Base-by-base conservation (phyloP, 2,329 filamentous ascomycete species). In the Hirsutella thompsonii region DNA sequence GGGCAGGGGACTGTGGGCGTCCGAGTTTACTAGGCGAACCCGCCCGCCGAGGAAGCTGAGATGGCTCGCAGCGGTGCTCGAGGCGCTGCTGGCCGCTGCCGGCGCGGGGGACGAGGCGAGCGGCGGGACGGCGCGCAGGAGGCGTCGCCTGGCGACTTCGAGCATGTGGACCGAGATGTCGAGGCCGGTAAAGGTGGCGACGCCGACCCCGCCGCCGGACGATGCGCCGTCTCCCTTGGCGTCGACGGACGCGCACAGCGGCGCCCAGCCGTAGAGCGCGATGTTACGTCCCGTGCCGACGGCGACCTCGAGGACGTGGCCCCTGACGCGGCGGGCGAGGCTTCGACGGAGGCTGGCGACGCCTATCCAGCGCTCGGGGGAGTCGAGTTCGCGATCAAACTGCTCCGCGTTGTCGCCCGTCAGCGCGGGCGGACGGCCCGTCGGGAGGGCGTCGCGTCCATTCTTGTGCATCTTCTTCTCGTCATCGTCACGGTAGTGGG, bases 221-320 rank as follows among this genome's bases (percentile, higher is more conserved):
- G 30, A 42, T 18, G 44, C 39, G 4, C 39, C 40, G 16, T 42
- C 44, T 8, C 42, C 43, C 10, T 44, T 46, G 18, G 47, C 49
- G 8, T 46, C 47, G 3, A n/a, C n/a, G n/a, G n/a, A n/a, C n/a
- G 50, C 49, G 20, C 53, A 55, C 10, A 70, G 52, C 13, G 58
- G 57, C 16, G 61, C 62, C 74, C 75, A 81, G 51, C 70, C 61
- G 53, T 79, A 79, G 55, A 69, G 75, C 32, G 66, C 61, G 14
- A 80, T 52, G 50, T 81, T 81, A 11, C 77, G 65, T 3, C 77
- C 77, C 3, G 76, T 78, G 16, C 77, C 77, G 42, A 80, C 68
- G 16, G 75, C 76, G 11, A 81, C 64, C 55, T 81, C 77, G 26
- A 80, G 66, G 11, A 81, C 76, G 53, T 77, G 62, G 2, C 77